Evolutionary conservation across 164 flowering plant genomes (phyloP).

Genomic region (Sedum album): DNA sequence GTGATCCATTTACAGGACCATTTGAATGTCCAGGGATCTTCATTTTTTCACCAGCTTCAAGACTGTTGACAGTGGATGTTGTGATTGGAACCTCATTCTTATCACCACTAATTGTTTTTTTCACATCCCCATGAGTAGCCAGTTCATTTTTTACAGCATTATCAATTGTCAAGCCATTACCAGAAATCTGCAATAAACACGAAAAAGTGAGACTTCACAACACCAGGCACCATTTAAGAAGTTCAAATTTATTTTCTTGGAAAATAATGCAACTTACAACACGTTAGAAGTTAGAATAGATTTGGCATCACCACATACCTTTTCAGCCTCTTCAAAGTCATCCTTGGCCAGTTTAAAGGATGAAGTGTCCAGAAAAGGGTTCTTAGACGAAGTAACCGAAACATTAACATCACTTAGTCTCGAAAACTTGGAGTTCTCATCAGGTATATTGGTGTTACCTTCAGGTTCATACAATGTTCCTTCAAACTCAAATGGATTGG

Average conservation of each 20-base stretch:
- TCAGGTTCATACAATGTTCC: background rate
- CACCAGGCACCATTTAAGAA: background rate
- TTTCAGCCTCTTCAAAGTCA: background rate
- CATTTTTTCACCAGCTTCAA: background rate
- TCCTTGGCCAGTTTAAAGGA: background rate
- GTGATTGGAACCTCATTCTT: background rate
- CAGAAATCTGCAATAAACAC: background rate
- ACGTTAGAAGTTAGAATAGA: background rate
- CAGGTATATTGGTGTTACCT: background rate
- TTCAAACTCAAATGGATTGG: background rate
- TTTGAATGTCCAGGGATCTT: slow-evolving; percentile 12
- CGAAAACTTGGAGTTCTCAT: background rate
- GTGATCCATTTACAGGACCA: slow-evolving; percentile 19
- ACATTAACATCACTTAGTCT: background rate
- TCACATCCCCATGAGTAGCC: background rate
- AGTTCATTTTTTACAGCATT: background rate
- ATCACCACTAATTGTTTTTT: background rate
- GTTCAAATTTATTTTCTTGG: background rate
- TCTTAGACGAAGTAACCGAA: background rate
- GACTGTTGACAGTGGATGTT: background rate
- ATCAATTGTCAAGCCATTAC: background rate
- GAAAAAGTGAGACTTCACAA: background rate
- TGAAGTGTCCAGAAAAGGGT: background rate
- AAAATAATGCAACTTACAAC: background rate
- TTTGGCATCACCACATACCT: background rate